Base-by-base conservation (phyloP, 106 monocot species). In the Narthecium ossifragum region DNA sequence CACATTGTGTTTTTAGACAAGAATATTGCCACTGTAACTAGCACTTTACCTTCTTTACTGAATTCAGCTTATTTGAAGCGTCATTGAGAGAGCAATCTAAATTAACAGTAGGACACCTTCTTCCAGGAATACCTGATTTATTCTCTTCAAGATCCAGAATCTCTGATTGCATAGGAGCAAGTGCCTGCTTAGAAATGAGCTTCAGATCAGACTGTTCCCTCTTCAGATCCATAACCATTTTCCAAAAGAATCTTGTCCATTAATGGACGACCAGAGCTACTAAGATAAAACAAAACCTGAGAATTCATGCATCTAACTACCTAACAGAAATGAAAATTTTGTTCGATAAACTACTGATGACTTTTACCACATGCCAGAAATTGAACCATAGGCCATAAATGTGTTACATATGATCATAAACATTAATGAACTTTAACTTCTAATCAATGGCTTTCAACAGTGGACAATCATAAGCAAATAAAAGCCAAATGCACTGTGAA, bases 161-260 rank as follows among this genome's bases (percentile, higher is more conserved):
- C 29, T 53, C 40, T 17, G 34, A 32, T 17, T 32, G 63, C 34
- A 46, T 26, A 22, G 15, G 31, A 46, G 45, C 23, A 56, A 33
- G 32, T 22, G 2, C 34, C 46, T 25, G 25, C 25, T 58, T 15
- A 39, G 6, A 58, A 24, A 15, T 4, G 38, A 48, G 27, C n/a
- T 1, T 32, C 15, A 47, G 26, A 49, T 57, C 26, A 50, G 68
- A 68, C 23, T 68, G 57, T 68, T 68, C 33, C 47, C 30, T 26
- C 49, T 68, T 40, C 26, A 68, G 58, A 47, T 13, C 68, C 68
- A 58, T 20, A 9, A 58, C n/a, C n/a, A 48, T 58, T 39, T 15
- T 32, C 17, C 30, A 52, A 12, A 27, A 52, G 8, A 26, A 36
- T 36, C 36, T 6, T 36, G 10, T 36, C 10, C 7, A 36, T 36